Conservation (phyloP, 495 filamentous ascomycete genomes). For the Hypomontagnella submonticulosa region DNA sequence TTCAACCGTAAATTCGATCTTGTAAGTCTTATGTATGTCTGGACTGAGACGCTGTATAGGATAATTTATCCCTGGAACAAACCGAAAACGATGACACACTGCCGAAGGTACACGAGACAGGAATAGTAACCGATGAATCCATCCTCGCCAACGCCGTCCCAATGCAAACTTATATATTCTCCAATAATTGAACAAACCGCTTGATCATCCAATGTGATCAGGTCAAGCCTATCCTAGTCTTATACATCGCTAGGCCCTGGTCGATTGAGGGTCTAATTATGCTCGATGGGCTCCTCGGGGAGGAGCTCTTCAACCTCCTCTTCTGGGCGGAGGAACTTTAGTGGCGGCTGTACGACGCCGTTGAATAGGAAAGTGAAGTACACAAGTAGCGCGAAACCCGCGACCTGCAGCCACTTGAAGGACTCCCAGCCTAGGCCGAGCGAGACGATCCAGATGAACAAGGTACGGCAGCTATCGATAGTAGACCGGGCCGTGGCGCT, state of each 20-base stretch:
- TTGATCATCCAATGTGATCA: neutral
- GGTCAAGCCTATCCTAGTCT: neutral
- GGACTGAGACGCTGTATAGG: no score
- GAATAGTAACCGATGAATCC: no score
- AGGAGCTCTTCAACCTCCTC: conserved; percentile 77
- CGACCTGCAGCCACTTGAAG: conserved; percentile 97
- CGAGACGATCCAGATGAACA: conserved; percentile 98
- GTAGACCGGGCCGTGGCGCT: conserved; percentile 92
- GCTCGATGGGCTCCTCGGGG: conserved; percentile 87
- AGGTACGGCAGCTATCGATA: conserved; percentile 95
- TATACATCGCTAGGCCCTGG: neutral
- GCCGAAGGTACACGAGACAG: neutral
- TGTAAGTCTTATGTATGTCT: no score
- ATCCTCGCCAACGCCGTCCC: conserved; percentile 34
- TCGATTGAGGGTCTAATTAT: conserved; percentile 53
- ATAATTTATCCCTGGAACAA: neutral
- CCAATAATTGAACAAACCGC: neutral
- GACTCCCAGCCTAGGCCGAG: conserved; percentile 94
- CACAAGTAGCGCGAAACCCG: conserved; percentile 87
- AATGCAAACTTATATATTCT: conserved; percentile 29
- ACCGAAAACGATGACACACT: neutral
- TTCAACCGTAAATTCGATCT: no score
- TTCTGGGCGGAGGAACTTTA: conserved; percentile 61
- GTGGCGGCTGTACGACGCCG: conserved; percentile 84
- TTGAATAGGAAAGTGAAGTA: conserved; percentile 99